These are phyloP conservation scores for Amanita thiersii DNA, from an alignment of 768 basidiomycete species.

Conservation along the genomic window DNA sequence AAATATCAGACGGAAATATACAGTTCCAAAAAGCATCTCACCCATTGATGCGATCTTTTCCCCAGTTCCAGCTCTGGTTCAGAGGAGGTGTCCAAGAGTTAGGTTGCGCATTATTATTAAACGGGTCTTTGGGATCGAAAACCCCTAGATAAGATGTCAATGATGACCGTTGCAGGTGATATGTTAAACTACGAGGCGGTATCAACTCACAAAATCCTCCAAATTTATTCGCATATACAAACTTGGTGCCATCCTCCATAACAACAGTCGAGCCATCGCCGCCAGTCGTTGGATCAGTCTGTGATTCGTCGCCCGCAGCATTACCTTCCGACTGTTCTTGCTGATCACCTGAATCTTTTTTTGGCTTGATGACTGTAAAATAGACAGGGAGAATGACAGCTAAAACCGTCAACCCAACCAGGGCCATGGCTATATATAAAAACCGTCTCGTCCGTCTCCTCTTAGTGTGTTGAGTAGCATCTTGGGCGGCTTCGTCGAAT, in stretches of 20 bases:
- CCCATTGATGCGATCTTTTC: slow-evolving; percentile 42
- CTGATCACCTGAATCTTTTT: slow-evolving; percentile 10
- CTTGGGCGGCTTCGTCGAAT: no score
- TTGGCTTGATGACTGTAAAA: slow-evolving; percentile 22
- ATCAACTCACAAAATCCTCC: slow-evolving; percentile 53
- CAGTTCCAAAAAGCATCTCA: not conserved
- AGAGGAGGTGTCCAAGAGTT: slow-evolving; percentile 71
- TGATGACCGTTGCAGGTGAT: no score
- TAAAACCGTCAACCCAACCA: slow-evolving; percentile 13
- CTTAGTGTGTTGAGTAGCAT: no score
- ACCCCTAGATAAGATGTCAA: slow-evolving; percentile 31
- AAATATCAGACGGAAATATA: not conserved
- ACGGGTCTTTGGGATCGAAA: slow-evolving; percentile 53
- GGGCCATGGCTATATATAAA: not conserved
- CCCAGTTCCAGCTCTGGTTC: slow-evolving; percentile 61
- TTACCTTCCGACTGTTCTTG: no score
- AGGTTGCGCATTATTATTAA: slow-evolving; percentile 55
- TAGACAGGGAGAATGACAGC: slow-evolving; percentile 25
- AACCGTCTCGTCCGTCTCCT: not conserved
- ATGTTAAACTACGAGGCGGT: not conserved
- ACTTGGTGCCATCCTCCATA: slow-evolving; percentile 52
- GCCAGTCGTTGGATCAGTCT: slow-evolving; percentile 22
- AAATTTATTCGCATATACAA: slow-evolving; percentile 65
- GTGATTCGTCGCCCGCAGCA: not conserved
- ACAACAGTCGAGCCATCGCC: slow-evolving; percentile 55